Evolutionary conservation across 805 yeast genomes (phyloP).

Genomic region (Saccharomycopsis oosterbeekiorum): DNA sequence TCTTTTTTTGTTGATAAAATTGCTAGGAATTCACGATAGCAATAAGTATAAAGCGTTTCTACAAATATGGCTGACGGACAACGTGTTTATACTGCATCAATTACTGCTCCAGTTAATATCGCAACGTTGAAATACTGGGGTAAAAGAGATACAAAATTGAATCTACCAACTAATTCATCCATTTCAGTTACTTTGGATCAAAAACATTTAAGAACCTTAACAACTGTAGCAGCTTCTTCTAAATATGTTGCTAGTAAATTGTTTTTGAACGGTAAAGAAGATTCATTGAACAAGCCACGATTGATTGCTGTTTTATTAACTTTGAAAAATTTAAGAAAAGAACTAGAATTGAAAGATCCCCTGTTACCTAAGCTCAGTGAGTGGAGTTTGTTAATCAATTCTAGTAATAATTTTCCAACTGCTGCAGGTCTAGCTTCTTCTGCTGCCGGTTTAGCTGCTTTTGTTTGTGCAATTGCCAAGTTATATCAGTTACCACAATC

Average conservation of each 20-base stretch:
- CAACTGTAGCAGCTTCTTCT: conserved; percentile 70
- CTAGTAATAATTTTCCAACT: conserved; percentile 96
- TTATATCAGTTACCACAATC: conserved; percentile 80
- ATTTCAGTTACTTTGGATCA: conserved; percentile 91
- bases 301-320: conserved; percentile 42
- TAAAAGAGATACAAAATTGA: conserved; percentile 78
- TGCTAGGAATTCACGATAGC: too few relatives aligned
- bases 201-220: conserved; percentile 80
- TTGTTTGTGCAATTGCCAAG: conserved; percentile 80
- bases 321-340: conserved; percentile 55
- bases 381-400: conserved; percentile 67
- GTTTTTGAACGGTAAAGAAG: conserved; percentile 80
- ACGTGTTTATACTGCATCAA: conserved; percentile 56
- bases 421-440: conserved; percentile 98
- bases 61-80: conserved; percentile 1
- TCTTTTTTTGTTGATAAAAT: too few relatives aligned
- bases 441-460: conserved; percentile 97
- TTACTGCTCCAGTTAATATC: conserved; percentile 95
- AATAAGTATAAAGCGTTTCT: not conserved
- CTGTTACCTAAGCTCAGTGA: conserved; percentile 51
- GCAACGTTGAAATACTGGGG: conserved; percentile 99
- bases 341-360: conserved; percentile 47
- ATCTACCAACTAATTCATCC: conserved; percentile 92
- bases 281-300: conserved; percentile 54
- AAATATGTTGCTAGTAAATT: conserved; percentile 53